phyloP scores from a whole-genome alignment of 345 rosid genomes.

The Turritis glabra region DNA sequence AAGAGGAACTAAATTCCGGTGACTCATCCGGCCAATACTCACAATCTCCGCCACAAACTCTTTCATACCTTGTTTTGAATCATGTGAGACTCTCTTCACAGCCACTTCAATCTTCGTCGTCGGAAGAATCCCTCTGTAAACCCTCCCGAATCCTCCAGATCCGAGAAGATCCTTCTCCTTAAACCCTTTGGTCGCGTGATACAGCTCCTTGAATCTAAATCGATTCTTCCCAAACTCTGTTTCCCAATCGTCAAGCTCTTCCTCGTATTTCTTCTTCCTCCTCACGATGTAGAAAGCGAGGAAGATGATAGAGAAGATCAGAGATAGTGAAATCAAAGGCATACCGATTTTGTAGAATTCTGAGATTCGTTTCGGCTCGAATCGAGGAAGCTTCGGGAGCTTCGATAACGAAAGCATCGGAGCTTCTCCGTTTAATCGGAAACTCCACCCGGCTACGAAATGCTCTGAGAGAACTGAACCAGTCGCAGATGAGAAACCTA shows the following conservation, averaged over 20 bases:
- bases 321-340: conserved; percentile 31
- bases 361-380: conserved; percentile 22
- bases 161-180: conserved; percentile 61
- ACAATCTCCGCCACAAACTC: conserved; percentile 65
- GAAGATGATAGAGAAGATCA: conserved; percentile 26
- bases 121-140: conserved; percentile 59
- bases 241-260: conserved; percentile 80
- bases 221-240: conserved; percentile 60
- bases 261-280: conserved; percentile 52
- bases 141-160: conserved; percentile 64
- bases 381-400: conserved; percentile 60
- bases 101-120: conserved; percentile 51
- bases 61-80: conserved; percentile 61
- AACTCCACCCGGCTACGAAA: conserved; percentile 83
- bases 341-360: conserved; percentile 38
- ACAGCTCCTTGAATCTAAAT: conserved; percentile 63
- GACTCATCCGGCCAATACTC: conserved; percentile 58
- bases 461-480: conserved; percentile 82
- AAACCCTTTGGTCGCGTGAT: conserved; percentile 65
- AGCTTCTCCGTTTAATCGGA: conserved; percentile 59
- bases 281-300: conserved; percentile 28
- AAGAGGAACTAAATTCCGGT: conserved; percentile 55
- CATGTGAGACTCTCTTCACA: conserved; percentile 64
- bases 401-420: conserved; percentile 53
- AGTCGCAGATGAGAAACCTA: conserved; percentile 90